Evolutionary conservation across 2,329 filamentous ascomycete species (phyloP).

Genomic region (Sphaerulina vaccinii): DNA sequence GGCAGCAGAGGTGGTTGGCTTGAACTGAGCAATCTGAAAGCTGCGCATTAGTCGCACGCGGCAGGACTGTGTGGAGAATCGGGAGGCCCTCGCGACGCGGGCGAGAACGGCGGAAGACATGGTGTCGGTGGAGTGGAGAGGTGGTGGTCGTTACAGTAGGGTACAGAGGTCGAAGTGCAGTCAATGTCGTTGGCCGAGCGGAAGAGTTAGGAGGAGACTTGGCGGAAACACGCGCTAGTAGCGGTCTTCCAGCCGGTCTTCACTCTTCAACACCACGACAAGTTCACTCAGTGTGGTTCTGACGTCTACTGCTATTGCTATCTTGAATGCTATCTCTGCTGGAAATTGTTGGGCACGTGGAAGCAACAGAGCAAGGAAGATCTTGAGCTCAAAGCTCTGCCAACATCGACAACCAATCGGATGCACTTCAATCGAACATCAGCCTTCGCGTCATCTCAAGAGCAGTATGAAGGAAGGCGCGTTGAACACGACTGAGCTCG

Average conservation of each 20-base stretch:
- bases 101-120: slow-evolving; percentile 35
- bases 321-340: slow-evolving; percentile 5
- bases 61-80: slow-evolving; percentile 26
- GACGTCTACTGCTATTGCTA: neutral
- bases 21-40: slow-evolving; percentile 30
- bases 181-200: too few species aligned
- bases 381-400: neutral
- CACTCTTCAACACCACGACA: neutral
- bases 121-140: slow-evolving; percentile 21
- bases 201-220: too few species aligned
- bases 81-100: slow-evolving; percentile 29
- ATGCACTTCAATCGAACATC: neutral
- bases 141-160: slow-evolving; percentile 18
- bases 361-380: neutral
- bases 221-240: neutral
- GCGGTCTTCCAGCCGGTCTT: neutral
- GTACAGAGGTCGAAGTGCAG: neutral
- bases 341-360: neutral
- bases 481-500: too few species aligned
- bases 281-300: too few species aligned
- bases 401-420: neutral
- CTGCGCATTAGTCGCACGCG: slow-evolving; percentile 25
- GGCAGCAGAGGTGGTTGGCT: slow-evolving; percentile 28
- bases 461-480: too few species aligned
- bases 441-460: neutral